Base-by-base conservation (phyloP, 2,329 filamentous ascomycete genomes). In the Xylaria sp. region DNA sequence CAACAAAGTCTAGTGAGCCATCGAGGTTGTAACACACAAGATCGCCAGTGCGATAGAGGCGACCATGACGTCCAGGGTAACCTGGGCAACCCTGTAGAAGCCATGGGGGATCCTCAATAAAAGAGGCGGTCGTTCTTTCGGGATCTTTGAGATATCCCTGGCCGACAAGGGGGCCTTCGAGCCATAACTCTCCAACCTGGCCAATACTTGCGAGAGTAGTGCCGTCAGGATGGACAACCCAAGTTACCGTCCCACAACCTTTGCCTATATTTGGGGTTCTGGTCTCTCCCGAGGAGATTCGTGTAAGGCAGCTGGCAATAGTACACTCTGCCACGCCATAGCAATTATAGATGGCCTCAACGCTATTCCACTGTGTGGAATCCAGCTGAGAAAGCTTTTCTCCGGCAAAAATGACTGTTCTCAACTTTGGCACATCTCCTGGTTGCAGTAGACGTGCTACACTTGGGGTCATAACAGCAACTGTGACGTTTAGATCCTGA, bases 21-120 rank as follows among this genome's bases (percentile, higher is more conserved):
- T 52, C 43, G 36, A 25, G 28, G 15, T 33, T 31, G 41, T 67
- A 67, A 9, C 49, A 10, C 9, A 62, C 64, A n/a, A 67, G 64
- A 43, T 67, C 64, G 28, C 64, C 64, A 7, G 64, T 67, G 23
- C 46, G 43, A 28, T 61, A 61, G 43, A 59, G n/a, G 43, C 57
- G 57, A 46, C 39, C 57, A 33, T 39, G 43, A 13, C 57, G 39
- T 36, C 39, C 39, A 23, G 20, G 20, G 20, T 48, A 23, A n/a
- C n/a, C n/a, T n/a, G n/a, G n/a, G n/a, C n/a, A n/a, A n/a, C n/a
- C n/a, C n/a, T n/a, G n/a, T n/a, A n/a, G n/a, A 7, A 41, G 7
- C 36, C 36, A 41, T 41, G 13, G 7, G 36, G 36, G 36, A 13
- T 7, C 7, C 13, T 41, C 36, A 13, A 41, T 41, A 41, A 41